A percentile compares a stretch with the other conserved stretches of the same genome.
These are phyloP conservation scores for Gastrolobium villosum DNA, from an alignment of 306 rosid genomes.

Conservation along the genomic window DNA sequence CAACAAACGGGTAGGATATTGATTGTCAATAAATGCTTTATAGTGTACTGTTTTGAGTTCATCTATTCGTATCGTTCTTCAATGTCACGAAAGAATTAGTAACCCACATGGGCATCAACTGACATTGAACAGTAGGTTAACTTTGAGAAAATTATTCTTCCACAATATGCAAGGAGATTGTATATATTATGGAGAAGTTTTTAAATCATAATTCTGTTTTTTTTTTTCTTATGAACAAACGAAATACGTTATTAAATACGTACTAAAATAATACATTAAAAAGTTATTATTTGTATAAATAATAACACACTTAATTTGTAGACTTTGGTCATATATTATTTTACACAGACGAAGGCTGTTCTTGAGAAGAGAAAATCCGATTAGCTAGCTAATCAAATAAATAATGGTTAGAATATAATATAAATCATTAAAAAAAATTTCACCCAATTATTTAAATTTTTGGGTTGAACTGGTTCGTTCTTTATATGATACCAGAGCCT, in stretches of 20 bases:
- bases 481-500: too few species aligned
- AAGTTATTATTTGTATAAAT: not conserved
- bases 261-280: not conserved
- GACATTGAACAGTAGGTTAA: slow-evolving; percentile 29
- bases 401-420: not conserved
- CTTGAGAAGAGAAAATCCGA: slow-evolving; percentile 8
- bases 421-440: too few species aligned
- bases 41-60: slow-evolving; percentile 50
- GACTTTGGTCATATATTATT: not conserved
- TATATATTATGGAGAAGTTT: not conserved
- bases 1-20: slow-evolving; percentile 60
- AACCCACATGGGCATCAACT: slow-evolving; percentile 53
- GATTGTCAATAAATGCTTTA: slow-evolving; percentile 63
- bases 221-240: not conserved
- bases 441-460: too few species aligned
- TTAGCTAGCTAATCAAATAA: slow-evolving; percentile 17
- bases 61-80: slow-evolving; percentile 38
- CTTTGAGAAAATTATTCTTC: slow-evolving; percentile 15
- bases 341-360: not conserved
- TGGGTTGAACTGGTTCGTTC: too few species aligned
- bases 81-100: slow-evolving; percentile 42
- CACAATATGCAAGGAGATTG: not conserved
- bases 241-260: not conserved
- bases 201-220: not conserved
- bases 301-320: not conserved